These are phyloP conservation scores for Halophytophthora polymorphica DNA, from an alignment of 352 stramenopile genomes.

Conservation along the genomic window DNA sequence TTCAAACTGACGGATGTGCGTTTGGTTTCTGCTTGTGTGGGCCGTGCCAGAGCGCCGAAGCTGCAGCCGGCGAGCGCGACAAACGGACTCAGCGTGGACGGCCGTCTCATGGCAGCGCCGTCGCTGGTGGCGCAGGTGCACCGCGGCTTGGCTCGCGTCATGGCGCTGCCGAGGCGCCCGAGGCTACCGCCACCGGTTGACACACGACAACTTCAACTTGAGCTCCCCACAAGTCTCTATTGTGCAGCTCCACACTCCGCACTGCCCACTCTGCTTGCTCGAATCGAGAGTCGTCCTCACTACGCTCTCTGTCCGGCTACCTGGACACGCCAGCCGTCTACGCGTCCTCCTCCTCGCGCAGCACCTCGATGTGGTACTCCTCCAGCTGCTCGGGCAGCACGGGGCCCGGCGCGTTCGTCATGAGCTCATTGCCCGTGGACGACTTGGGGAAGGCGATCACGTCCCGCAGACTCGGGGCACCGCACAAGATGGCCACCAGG, in stretches of 20 bases:
- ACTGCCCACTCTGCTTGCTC: no score
- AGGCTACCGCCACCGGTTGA: no score
- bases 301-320: no score
- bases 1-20: no score
- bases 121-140: slow-evolving; percentile 15
- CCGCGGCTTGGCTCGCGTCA: slow-evolving; percentile 8
- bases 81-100: slow-evolving; percentile 9
- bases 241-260: no score
- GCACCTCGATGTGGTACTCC: slow-evolving; percentile 77
- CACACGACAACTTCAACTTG: no score
- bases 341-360: slow-evolving; percentile 25
- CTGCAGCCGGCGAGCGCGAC: slow-evolving; percentile 7
- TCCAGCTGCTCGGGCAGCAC: slow-evolving; percentile 65
- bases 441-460: slow-evolving; percentile 92
- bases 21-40: no score
- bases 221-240: no score
- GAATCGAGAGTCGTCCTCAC: no score
- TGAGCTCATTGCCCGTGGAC: slow-evolving; percentile 82
- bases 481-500: slow-evolving; percentile 79
- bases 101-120: slow-evolving; percentile 8
- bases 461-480: slow-evolving; percentile 73
- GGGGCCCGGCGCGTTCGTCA: slow-evolving; percentile 74
- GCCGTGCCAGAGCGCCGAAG: slow-evolving; percentile 2
- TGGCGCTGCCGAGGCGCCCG: slow-evolving; percentile 6
- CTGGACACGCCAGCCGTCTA: no score